Evolutionary conservation across 1,284 basidiomycete species (phyloP).

Genomic region (Papiliotrema laurentii): DNA sequence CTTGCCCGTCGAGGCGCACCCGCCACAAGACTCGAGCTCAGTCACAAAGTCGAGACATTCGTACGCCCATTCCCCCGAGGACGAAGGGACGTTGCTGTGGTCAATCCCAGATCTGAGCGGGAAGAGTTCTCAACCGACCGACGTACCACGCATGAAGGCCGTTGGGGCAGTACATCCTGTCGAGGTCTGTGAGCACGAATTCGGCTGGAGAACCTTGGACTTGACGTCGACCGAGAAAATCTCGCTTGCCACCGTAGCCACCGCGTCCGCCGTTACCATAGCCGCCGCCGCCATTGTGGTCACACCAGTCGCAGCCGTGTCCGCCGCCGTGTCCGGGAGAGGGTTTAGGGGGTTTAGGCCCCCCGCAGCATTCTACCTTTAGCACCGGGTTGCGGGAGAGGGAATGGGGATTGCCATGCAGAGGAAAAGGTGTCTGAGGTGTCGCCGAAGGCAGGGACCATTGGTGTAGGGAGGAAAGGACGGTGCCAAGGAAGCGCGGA

Average conservation of each 20-base stretch:
- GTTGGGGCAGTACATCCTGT: slow-evolving; percentile 40
- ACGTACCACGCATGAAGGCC: slow-evolving; percentile 38
- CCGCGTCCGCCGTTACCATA: slow-evolving; percentile 5
- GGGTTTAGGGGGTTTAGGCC: slow-evolving; percentile 11
- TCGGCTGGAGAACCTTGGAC: slow-evolving; percentile 1
- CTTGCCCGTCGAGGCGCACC: slow-evolving; percentile 59
- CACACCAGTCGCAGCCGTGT: neutral
- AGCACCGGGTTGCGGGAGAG: neutral
- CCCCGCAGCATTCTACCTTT: slow-evolving; percentile 27
- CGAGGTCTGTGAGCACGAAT: slow-evolving; percentile 28
- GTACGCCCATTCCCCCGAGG: slow-evolving; percentile 34
- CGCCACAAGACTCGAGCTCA: slow-evolving; percentile 59
- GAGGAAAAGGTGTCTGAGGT: neutral
- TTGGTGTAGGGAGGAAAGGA: too few species aligned
- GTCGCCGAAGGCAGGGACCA: neutral
- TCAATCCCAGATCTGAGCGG: slow-evolving; percentile 2
- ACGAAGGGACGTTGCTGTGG: slow-evolving; percentile 21
- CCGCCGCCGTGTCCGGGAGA: slow-evolving; percentile 2
- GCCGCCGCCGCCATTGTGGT: neutral
- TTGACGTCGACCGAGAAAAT: slow-evolving; percentile 17
- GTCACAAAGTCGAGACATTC: slow-evolving; percentile 48
- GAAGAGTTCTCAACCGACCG: neutral
- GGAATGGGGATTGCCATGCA: neutral
- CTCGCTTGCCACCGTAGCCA: slow-evolving; percentile 18
- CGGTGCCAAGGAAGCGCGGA: too few species aligned